Conservation (phyloP, 1,284 basidiomycete species). For the Volvariella surrecta region DNA sequence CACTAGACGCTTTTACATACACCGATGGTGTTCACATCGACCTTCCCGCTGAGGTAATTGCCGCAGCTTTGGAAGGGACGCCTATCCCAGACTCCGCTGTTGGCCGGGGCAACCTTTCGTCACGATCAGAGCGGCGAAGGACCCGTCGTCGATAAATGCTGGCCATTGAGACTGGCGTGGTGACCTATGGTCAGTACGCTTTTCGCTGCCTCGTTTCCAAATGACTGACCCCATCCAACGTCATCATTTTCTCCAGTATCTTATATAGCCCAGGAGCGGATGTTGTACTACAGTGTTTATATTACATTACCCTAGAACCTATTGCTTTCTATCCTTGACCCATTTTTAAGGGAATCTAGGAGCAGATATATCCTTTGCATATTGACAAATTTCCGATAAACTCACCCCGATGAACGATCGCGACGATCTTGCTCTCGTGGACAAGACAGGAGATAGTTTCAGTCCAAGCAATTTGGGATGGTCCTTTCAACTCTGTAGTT, state of each 20-base stretch:
- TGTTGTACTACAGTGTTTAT: constrained; percentile 7
- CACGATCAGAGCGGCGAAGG: constrained; percentile 48
- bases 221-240: constrained; percentile 7
- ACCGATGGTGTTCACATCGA: constrained; percentile 77
- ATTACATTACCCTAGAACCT: background rate
- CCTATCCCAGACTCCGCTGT: constrained; percentile 48
- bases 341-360: too few species aligned
- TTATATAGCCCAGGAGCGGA: background rate
- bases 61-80: constrained; percentile 67
- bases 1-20: constrained; percentile 71
- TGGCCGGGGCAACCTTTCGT: constrained; percentile 33
- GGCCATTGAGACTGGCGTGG: too few species aligned
- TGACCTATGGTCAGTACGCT: too few species aligned
- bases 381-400: too few species aligned
- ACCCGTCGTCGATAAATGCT: constrained; percentile 39
- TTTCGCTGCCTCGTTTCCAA: constrained; percentile 2
- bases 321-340: constrained; percentile 7
- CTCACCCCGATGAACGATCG: too few species aligned
- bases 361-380: too few species aligned
- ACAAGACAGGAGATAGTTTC: too few species aligned
- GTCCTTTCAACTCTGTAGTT: too few species aligned
- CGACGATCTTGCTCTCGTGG: too few species aligned
- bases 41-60: constrained; percentile 74
- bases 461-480: too few species aligned
- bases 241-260: constrained; percentile 9